Conservation (phyloP, 257 asterid genomes). For the Solanum etuberosum region DNA sequence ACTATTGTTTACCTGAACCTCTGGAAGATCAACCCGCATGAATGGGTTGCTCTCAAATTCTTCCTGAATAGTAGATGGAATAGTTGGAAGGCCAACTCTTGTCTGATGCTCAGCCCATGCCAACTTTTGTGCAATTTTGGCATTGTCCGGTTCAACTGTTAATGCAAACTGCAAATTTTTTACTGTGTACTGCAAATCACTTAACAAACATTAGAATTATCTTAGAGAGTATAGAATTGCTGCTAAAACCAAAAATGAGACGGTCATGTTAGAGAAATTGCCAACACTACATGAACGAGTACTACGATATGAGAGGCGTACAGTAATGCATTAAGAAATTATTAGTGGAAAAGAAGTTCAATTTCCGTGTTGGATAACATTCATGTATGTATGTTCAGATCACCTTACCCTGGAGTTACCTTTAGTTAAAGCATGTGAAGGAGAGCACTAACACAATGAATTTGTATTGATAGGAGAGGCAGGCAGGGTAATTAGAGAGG, state of each 20-base stretch:
- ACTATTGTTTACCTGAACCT: constrained; percentile 59
- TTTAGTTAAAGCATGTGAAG: not conserved
- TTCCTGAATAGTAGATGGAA: constrained; percentile 83
- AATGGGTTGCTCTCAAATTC: constrained; percentile 87
- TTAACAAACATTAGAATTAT: not conserved
- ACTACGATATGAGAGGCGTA: not conserved
- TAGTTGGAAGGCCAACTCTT: constrained; percentile 50
- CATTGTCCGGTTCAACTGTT: constrained; percentile 71
- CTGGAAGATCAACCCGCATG: constrained; percentile 81
- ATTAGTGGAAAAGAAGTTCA: not conserved
- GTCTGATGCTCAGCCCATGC: constrained; percentile 24
- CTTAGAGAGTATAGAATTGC: not conserved
- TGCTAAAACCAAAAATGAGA: not conserved
- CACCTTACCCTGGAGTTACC: not conserved
- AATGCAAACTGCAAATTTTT: constrained; percentile 72
- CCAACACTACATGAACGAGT: not conserved
- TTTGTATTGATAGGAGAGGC: not conserved
- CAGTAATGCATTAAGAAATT: not conserved
- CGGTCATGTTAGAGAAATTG: not conserved
- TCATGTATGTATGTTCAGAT: not conserved
- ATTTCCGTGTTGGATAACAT: not conserved
- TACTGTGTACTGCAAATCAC: constrained; percentile 31
- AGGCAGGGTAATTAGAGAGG: not conserved
- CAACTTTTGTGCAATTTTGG: constrained; percentile 27
- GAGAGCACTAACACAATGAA: not conserved